Evolutionary conservation across 148 eudicot genomes (phyloP).

Genomic region (Rhododendron simsii): DNA sequence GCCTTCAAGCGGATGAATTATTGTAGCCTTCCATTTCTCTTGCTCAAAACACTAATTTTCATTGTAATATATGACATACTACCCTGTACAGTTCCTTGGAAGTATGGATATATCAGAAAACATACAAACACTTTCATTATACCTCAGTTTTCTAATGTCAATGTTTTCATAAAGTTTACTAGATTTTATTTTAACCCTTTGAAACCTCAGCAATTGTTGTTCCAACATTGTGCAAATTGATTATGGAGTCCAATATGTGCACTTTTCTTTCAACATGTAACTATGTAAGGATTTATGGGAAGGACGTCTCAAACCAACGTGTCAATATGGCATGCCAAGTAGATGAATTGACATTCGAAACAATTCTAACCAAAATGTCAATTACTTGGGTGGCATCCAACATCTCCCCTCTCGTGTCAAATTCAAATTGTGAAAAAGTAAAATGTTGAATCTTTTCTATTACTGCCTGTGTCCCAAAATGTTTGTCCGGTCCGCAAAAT

Average conservation of each 20-base stretch:
- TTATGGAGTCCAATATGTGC: neutral
- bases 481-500: neutral
- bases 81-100: neutral
- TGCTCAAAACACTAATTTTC: neutral
- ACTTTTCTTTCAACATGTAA: neutral
- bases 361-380: neutral
- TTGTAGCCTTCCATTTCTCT: neutral
- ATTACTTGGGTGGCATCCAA: neutral
- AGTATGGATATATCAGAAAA: neutral
- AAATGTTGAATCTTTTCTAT: neutral
- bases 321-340: neutral
- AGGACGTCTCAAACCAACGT: neutral
- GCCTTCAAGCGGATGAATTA: neutral
- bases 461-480: neutral
- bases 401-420: neutral
- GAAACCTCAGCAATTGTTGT: neutral
- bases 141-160: neutral
- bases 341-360: neutral
- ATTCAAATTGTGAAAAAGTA: neutral
- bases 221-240: neutral
- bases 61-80: neutral
- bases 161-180: neutral
- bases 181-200: neutral
- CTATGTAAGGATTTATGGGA: neutral
- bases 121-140: neutral